phyloP scores from a whole-genome alignment of 148 eudicot genomes.

The Fagopyrum tataricum region DNA sequence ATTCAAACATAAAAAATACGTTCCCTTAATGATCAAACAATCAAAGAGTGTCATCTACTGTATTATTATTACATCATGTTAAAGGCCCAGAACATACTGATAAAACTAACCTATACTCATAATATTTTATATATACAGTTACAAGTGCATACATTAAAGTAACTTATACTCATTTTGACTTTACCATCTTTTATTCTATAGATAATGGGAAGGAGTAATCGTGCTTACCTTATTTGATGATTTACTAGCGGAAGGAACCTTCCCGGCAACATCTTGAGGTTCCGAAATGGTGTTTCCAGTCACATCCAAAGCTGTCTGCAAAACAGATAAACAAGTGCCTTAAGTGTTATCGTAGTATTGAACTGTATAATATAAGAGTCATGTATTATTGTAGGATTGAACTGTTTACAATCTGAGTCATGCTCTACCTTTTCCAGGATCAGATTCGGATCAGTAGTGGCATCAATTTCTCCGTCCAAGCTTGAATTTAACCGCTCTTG shows the following conservation, averaged over 20 bases:
- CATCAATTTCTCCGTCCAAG: slow-evolving; percentile 24
- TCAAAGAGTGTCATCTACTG: not conserved
- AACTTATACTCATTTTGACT: not conserved
- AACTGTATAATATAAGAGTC: not conserved
- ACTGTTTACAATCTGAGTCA: not conserved
- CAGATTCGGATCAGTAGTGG: slow-evolving; percentile 22
- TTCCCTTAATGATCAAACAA: not conserved
- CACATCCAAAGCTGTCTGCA: not conserved
- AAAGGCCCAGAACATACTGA: not conserved
- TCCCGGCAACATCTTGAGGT: slow-evolving; percentile 22
- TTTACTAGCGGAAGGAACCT: slow-evolving; percentile 21
- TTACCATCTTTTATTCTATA: not conserved
- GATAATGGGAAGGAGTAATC: not conserved
- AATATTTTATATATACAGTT: not conserved
- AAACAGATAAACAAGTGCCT: not conserved
- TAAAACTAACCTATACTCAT: not conserved
- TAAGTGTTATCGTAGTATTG: not conserved
- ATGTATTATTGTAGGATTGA: not conserved
- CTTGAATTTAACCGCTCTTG: slow-evolving; percentile 23
- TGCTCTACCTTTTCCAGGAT: slow-evolving; percentile 39
- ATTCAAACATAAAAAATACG: not conserved
- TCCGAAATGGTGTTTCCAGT: slow-evolving; percentile 21
- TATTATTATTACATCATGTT: not conserved
- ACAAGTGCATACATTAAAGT: not conserved
- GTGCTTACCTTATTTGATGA: slow-evolving; percentile 27